phyloP scores from a whole-genome alignment of 1,139 yeast species.

The Geotrichum bryndzae region DNA sequence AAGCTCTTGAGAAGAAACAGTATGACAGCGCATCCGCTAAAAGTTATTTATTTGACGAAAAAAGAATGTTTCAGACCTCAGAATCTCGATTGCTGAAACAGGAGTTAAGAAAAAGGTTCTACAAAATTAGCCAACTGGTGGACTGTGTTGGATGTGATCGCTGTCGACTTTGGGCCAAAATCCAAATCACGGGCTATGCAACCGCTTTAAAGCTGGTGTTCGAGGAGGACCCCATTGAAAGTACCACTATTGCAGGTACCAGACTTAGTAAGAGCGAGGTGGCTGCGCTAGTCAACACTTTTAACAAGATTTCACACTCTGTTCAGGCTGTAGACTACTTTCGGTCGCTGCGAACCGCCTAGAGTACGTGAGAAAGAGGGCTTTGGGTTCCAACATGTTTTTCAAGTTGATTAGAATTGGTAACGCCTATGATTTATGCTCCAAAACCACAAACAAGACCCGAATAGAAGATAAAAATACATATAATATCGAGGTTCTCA shows the following conservation, averaged over 20 bases:
- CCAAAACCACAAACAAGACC: too few species aligned
- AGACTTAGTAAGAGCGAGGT: constrained; percentile 74
- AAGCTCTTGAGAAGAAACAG: neutral
- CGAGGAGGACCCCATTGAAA: constrained; percentile 54
- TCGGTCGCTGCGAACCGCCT: constrained; percentile 33
- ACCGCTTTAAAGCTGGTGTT: constrained; percentile 87
- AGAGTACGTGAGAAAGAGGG: neutral
- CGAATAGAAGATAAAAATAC: too few species aligned
- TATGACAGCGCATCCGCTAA: neutral
- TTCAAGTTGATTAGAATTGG: too few species aligned
- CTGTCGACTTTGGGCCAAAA: constrained; percentile 96
- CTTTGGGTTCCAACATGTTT: neutral
- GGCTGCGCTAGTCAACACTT: constrained; percentile 85
- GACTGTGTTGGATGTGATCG: constrained; percentile 98
- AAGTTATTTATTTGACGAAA: constrained; percentile 46
- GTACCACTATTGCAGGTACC: constrained; percentile 34
- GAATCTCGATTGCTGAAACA: constrained; percentile 52
- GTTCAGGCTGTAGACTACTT: constrained; percentile 68
- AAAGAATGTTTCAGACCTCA: constrained; percentile 43
- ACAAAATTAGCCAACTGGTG: constrained; percentile 88
- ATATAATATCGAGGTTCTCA: too few species aligned
- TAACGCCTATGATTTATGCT: too few species aligned
- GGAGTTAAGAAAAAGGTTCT: constrained; percentile 79
- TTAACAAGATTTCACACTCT: constrained; percentile 84
- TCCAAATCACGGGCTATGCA: constrained; percentile 95